Evolutionary conservation across 805 yeast species (phyloP).

Genomic region (Clavispora asparagi): DNA sequence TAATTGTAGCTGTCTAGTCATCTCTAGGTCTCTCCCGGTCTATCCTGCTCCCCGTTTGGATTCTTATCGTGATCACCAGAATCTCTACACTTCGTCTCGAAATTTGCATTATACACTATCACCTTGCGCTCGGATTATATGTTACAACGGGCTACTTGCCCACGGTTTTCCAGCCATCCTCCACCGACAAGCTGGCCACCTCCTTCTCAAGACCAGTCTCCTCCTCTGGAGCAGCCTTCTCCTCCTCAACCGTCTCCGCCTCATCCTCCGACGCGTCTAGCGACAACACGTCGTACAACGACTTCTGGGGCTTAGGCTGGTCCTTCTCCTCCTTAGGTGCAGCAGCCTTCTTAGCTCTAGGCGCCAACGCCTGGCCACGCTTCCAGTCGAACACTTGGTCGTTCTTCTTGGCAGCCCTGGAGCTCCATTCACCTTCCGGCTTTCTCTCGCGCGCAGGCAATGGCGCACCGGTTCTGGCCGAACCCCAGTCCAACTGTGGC

Average conservation of each 20-base stretch:
- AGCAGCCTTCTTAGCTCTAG: conserved; percentile 7
- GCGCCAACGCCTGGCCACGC: conserved; percentile 30
- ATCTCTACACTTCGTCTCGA: too few species aligned
- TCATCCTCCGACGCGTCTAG: conserved; percentile 10
- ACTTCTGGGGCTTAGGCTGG: conserved; percentile 14
- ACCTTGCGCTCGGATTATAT: neutral
- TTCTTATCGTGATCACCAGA: too few species aligned
- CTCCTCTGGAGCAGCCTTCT: neutral
- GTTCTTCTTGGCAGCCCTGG: conserved; percentile 16
- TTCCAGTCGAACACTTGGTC: conserved; percentile 34
- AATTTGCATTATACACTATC: neutral
- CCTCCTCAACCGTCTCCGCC: conserved; percentile 1
- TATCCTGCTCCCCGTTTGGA: too few species aligned
- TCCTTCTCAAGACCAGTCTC: conserved; percentile 13
- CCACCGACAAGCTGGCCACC: conserved; percentile 10
- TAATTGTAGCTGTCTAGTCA: too few species aligned
- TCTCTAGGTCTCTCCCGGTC: too few species aligned
- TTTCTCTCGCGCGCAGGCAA: conserved; percentile 33
- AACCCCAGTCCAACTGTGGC: conserved; percentile 23
- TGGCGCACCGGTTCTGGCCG: conserved; percentile 23
- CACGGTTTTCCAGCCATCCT: conserved; percentile 7
- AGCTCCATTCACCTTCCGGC: conserved; percentile 23
- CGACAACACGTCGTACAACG: conserved; percentile 15
- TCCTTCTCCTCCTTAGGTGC: conserved; percentile 7
- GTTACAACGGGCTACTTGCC: conserved; percentile 3